Evolutionary conservation across 1,284 basidiomycete genomes (phyloP).

Genomic region (Amylostereum areolatum): DNA sequence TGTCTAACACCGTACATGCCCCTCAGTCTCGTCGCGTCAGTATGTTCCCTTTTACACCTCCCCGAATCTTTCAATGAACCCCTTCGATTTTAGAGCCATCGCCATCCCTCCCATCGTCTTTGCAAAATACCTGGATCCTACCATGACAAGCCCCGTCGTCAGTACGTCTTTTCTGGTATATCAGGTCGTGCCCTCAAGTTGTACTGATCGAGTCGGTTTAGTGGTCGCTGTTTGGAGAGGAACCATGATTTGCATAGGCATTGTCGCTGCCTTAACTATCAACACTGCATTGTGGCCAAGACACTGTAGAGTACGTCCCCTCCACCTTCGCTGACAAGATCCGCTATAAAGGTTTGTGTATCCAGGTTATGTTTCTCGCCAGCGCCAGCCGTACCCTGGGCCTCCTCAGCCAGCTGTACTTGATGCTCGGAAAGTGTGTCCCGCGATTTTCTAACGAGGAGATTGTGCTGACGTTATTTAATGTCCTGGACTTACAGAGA

Average conservation of each 20-base stretch:
- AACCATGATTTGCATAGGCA: slow-evolving; percentile 38
- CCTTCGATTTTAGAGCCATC: slow-evolving; percentile 27
- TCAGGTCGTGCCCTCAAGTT: too few relatives aligned
- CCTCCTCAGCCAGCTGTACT: slow-evolving; percentile 37
- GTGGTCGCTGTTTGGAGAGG: slow-evolving; percentile 36
- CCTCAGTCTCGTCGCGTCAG: slow-evolving; percentile 42
- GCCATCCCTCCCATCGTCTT: slow-evolving; percentile 42
- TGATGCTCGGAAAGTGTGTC: slow-evolving; percentile 37
- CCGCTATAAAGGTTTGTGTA: too few relatives aligned
- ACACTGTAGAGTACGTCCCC: too few relatives aligned
- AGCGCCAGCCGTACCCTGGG: slow-evolving; percentile 35
- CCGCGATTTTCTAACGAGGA: not conserved
- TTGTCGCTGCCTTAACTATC: slow-evolving; percentile 38
- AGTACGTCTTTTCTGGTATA: slow-evolving; percentile 17
- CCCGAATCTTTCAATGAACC: too few relatives aligned
- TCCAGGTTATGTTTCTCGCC: slow-evolving; percentile 41
- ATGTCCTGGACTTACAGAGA: slow-evolving; percentile 29
- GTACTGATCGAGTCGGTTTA: too few relatives aligned
- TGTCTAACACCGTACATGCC: slow-evolving; percentile 33
- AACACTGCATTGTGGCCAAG: slow-evolving; percentile 43
- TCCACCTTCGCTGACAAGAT: too few relatives aligned
- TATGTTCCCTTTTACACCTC: too few relatives aligned
- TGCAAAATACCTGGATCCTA: slow-evolving; percentile 28
- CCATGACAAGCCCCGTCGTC: slow-evolving; percentile 21
- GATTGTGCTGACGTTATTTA: too few relatives aligned